A percentile compares a stretch with the other conserved stretches of the same genome.
Evolutionary conservation across 768 basidiomycete genomes (phyloP).

Genomic region (Cubamyces lactineus): DNA sequence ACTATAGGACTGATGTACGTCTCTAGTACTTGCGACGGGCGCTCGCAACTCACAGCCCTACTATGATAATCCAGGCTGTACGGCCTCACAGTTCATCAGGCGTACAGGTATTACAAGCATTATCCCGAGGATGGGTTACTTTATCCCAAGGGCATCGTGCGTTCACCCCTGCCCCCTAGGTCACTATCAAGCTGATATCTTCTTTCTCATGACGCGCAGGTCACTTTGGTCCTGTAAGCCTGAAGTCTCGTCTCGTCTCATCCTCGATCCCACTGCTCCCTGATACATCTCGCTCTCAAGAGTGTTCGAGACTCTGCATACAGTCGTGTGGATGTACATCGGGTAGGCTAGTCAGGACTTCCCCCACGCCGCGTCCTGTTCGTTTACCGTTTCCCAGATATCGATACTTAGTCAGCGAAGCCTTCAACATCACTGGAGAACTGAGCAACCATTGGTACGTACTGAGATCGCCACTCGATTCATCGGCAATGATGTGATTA

Average conservation of each 20-base stretch:
- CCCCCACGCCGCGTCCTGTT: too few species aligned
- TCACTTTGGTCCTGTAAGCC: too few species aligned
- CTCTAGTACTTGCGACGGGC: neutral
- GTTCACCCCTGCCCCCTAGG: neutral
- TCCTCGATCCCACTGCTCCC: neutral
- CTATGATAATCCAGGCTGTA: neutral
- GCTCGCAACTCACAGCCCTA: neutral
- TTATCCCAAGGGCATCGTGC: neutral
- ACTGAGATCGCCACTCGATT: too few species aligned
- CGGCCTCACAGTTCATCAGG: neutral
- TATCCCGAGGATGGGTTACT: neutral
- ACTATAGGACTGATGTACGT: neutral
- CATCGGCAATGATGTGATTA: neutral
- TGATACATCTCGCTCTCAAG: neutral
- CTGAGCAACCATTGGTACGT: slow-evolving; percentile 1
- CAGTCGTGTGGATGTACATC: slow-evolving; percentile 1
- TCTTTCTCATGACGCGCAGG: neutral
- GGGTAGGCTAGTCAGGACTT: neutral
- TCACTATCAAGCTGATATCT: neutral
- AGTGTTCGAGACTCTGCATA: neutral
- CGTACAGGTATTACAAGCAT: neutral
- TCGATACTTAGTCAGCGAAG: slow-evolving; percentile 1
- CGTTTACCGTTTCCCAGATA: neutral
- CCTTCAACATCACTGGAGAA: neutral
- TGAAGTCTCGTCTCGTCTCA: too few species aligned